Percentiles rank a stretch among this genome's conserved stretches.
Evolutionary conservation across 2,329 filamentous ascomycete genomes (phyloP).

Genomic region (Dothistroma septosporum): DNA sequence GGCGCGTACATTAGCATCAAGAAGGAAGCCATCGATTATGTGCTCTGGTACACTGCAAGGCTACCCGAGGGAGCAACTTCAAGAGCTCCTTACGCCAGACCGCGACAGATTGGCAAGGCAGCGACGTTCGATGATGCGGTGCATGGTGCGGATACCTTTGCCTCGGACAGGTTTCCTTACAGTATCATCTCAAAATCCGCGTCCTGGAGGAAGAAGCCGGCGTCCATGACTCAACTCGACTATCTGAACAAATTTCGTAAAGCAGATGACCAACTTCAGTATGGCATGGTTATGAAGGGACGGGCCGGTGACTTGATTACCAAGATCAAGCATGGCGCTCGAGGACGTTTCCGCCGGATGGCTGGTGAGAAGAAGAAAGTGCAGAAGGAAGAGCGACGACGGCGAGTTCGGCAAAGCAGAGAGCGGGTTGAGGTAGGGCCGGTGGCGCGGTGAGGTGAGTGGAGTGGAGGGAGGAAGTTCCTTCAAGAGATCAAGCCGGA

Average conservation of each 20-base stretch:
- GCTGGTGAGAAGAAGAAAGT: slow-evolving; percentile 34
- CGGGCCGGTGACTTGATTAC: slow-evolving; percentile 87
- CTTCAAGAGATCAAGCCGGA: neutral
- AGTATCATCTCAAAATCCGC: slow-evolving; percentile 63
- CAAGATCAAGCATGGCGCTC: slow-evolving; percentile 78
- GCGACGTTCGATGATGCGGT: slow-evolving; percentile 70
- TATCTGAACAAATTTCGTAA: slow-evolving; percentile 65
- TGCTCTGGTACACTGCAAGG: slow-evolving; percentile 42
- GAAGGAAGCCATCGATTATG: slow-evolving; percentile 36
- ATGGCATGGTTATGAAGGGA: slow-evolving; percentile 66
- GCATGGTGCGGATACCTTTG: slow-evolving; percentile 70
- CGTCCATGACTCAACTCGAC: slow-evolving; percentile 59
- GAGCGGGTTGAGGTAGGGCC: slow-evolving; percentile 50
- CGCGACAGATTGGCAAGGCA: slow-evolving; percentile 63
- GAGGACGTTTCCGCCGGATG: slow-evolving; percentile 53
- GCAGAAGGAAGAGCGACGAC: slow-evolving; percentile 44
- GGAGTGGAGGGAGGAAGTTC: neutral
- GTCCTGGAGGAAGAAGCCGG: slow-evolving; percentile 64
- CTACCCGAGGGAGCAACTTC: slow-evolving; percentile 34
- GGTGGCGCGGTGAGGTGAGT: neutral
- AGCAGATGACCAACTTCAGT: slow-evolving; percentile 52
- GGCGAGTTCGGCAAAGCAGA: slow-evolving; percentile 39
- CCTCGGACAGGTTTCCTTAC: slow-evolving; percentile 36
- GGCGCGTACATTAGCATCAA: slow-evolving; percentile 58
- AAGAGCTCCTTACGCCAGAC: slow-evolving; percentile 60